Conservation (phyloP, 805 yeast genomes). For the Cyberlindnera mycetangii region DNA sequence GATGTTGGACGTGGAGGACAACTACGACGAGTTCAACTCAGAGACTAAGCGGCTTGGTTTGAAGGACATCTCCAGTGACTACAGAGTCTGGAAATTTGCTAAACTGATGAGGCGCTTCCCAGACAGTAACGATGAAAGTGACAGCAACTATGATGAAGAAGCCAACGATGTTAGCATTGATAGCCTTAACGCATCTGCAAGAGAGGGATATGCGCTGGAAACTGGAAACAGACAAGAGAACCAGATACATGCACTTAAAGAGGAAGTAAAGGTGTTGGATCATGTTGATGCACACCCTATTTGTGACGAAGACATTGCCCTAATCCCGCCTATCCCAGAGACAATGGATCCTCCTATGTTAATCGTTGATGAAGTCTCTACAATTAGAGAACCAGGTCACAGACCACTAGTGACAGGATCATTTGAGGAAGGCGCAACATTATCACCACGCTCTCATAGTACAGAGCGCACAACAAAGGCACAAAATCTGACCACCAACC, state of each 20-base stretch:
- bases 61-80: constrained; percentile 5
- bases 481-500: no score
- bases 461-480: no score
- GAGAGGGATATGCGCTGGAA: background rate
- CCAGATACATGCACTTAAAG: background rate
- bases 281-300: background rate
- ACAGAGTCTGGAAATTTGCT: constrained; percentile 2
- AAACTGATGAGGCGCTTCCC: constrained; percentile 10
- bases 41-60: constrained; percentile 8
- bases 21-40: constrained; percentile 6
- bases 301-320: background rate
- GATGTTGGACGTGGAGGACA: constrained; percentile 5
- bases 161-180: constrained; percentile 3
- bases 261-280: background rate
- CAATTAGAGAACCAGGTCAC: no score
- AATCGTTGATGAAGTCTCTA: no score
- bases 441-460: no score
- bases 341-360: no score
- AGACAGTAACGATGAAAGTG: background rate
- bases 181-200: background rate
- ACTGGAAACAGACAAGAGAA: background rate
- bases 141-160: constrained; percentile 2
- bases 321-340: no score
- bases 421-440: no score
- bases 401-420: no score